These are phyloP conservation scores for Thelonectria rubi DNA, from an alignment of 2,329 filamentous ascomycete species.

Conservation along the genomic window DNA sequence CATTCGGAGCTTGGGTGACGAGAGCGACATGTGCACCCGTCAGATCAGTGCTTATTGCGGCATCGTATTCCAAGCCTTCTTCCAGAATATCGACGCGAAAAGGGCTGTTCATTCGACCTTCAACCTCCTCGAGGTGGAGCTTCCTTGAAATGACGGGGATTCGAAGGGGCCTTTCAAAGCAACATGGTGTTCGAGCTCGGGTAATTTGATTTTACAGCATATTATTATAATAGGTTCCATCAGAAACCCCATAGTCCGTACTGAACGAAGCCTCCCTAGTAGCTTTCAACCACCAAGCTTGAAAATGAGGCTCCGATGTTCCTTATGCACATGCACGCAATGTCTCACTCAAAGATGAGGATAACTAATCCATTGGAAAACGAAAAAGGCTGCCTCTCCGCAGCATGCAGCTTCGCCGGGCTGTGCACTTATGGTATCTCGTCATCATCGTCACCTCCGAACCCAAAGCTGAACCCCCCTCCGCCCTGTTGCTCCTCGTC, in stretches of 20 bases:
- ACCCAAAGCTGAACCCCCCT: slow-evolving; percentile 63
- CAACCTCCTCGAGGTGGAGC: slow-evolving; percentile 17
- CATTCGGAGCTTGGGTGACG: too few species aligned
- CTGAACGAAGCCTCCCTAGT: too few species aligned
- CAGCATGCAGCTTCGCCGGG: too few species aligned
- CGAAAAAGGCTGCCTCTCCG: too few species aligned
- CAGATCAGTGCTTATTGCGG: too few species aligned
- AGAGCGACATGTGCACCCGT: too few species aligned
- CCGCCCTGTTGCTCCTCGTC: slow-evolving; percentile 47
- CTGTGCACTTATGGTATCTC: slow-evolving; percentile 52
- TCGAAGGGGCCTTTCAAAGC: not conserved
- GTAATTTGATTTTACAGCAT: too few species aligned
- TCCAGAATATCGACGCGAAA: not conserved
- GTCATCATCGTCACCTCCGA: slow-evolving; percentile 59
- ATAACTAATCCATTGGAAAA: not conserved
- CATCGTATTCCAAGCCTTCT: too few species aligned
- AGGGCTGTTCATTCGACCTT: slow-evolving; percentile 1
- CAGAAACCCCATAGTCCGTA: not conserved
- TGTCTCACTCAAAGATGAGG: too few species aligned
- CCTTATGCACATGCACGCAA: too few species aligned
- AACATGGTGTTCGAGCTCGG: too few species aligned
- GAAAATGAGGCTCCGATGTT: not conserved
- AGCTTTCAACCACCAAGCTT: not conserved
- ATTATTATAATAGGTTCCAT: not conserved
- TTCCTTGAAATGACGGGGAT: slow-evolving; percentile 5